Conservation (phyloP, 352 stramenopile species). For the Phytophthora cryptogea region DNA sequence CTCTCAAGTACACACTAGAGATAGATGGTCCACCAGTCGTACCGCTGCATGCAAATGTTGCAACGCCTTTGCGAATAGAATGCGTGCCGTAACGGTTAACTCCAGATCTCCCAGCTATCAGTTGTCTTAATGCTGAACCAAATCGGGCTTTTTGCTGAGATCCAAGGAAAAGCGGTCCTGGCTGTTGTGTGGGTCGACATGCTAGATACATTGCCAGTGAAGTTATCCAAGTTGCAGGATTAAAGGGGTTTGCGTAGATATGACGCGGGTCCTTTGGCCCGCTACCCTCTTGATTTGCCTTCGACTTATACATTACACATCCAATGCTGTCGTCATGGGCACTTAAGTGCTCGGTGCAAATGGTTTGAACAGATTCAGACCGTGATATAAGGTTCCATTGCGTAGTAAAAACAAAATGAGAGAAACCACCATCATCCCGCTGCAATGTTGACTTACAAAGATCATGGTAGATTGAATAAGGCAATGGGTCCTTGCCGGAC, state of each 20-base stretch:
- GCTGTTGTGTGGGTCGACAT: not conserved
- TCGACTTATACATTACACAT: slow-evolving; percentile 25
- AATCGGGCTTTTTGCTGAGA: not conserved
- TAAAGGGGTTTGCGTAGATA: slow-evolving; percentile 18
- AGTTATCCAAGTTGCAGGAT: slow-evolving; percentile 5
- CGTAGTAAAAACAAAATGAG: slow-evolving; percentile 22
- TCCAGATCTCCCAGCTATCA: too few relatives aligned
- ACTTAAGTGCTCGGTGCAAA: slow-evolving; percentile 17
- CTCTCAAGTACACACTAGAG: slow-evolving; percentile 8
- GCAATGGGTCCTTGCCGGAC: slow-evolving; percentile 7
- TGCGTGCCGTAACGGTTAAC: slow-evolving; percentile 8
- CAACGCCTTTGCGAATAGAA: slow-evolving; percentile 19
- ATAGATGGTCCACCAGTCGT: slow-evolving; percentile 15
- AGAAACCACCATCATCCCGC: slow-evolving; percentile 12
- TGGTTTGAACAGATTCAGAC: not conserved
- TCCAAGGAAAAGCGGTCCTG: slow-evolving; percentile 4
- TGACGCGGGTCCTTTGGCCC: slow-evolving; percentile 15
- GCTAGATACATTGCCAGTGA: slow-evolving; percentile 6
- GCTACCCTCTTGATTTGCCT: slow-evolving; percentile 22
- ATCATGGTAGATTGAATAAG: not conserved
- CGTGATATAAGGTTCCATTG: slow-evolving; percentile 32
- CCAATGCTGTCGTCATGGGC: slow-evolving; percentile 20
- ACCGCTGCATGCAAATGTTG: slow-evolving; percentile 18
- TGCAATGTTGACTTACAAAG: not conserved
- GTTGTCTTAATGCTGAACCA: too few relatives aligned